phyloP scores from a whole-genome alignment of 2,329 filamentous ascomycete species.

The Neopestalotiopsis rosae region DNA sequence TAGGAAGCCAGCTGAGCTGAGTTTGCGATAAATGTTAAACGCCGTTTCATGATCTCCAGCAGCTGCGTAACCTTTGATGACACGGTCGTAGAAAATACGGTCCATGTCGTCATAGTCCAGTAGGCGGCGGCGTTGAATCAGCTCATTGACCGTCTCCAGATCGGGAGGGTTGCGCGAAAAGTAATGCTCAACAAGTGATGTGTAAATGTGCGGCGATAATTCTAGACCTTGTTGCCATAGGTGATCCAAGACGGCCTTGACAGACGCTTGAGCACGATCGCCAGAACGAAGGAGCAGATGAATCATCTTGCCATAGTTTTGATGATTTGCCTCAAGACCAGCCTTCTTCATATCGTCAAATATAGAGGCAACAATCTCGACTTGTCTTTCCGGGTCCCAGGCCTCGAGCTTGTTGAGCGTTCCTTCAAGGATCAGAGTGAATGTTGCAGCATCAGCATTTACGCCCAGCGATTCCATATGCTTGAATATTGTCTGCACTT shows the following conservation, averaged over 20 bases:
- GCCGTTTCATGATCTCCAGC: conserved; percentile 56
- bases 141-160: conserved; percentile 60
- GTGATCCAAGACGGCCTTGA: conserved; percentile 66
- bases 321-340: conserved; percentile 63
- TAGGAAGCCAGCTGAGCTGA: conserved; percentile 45
- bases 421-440: conserved; percentile 73
- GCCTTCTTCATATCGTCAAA: conserved; percentile 55
- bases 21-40: conserved; percentile 52
- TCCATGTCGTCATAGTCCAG: conserved; percentile 46
- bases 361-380: conserved; percentile 48
- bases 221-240: conserved; percentile 60
- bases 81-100: conserved; percentile 47
- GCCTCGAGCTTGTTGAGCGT: conserved; percentile 49
- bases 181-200: conserved; percentile 72
- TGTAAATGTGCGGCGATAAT: conserved; percentile 72
- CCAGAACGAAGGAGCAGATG: conserved; percentile 61
- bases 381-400: conserved; percentile 50
- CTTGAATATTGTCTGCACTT: conserved; percentile 58
- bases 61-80: conserved; percentile 68
- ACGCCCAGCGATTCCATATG: conserved; percentile 64
- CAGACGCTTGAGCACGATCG: conserved; percentile 50
- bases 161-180: conserved; percentile 65
- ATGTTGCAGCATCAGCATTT: conserved; percentile 70
- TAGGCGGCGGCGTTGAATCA: conserved; percentile 57
- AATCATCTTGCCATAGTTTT: conserved; percentile 74